Evolutionary conservation across 2,329 filamentous ascomycete genomes (phyloP), one percentile per base, ranked within the genome.

Genomic region (Diaporthe humulicola): DNA sequence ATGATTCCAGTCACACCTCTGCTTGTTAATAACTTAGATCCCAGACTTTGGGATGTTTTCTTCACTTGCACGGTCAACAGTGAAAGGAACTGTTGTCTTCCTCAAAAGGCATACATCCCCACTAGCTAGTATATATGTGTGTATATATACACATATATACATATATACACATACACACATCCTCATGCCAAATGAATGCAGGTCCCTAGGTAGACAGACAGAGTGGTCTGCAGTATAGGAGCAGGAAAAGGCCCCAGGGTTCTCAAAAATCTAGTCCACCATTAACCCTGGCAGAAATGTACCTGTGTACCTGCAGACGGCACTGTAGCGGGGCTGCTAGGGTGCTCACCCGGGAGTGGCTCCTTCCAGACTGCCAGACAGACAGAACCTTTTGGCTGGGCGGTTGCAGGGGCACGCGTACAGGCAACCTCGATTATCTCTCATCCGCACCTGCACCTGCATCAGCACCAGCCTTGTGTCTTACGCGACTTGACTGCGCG

Each of bases 341-440:
- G 30, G 22, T 30, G 22, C 33, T n/a, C n/a, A 36, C 22, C 56
- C 19, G 12, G 30, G 19, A n/a, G 14, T 33, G 30, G 70, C 56
- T 48, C 30, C 45, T 71, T 45, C 56, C 70, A 38, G n/a, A n/a
- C n/a, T n/a, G n/a, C n/a, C n/a, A n/a, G n/a, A n/a, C n/a, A n/a
- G 10, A 30, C 33, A 42, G 9, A n/a, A 33, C 56, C 48, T 61
- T 45, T 42, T 5, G 30, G 42, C 45, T 40, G n/a, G 42, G 61
- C 40, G 25, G 64, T 61, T 52, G 70, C 57, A 72, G 57, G 57
- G 33, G 58, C 45, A 40, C 70, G 70, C 56, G 45, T 54, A 40
- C 48, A 30, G 64, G 64, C 45, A 67, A 67, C 48, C n/a, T 38
- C 38, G 12, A 60, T 64, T 17, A 45, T 50, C 42, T 57, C 40